phyloP scores from a whole-genome alignment of 202 grass and related monocot genomes.

The Schoenoplectus tabernaemontani region DNA sequence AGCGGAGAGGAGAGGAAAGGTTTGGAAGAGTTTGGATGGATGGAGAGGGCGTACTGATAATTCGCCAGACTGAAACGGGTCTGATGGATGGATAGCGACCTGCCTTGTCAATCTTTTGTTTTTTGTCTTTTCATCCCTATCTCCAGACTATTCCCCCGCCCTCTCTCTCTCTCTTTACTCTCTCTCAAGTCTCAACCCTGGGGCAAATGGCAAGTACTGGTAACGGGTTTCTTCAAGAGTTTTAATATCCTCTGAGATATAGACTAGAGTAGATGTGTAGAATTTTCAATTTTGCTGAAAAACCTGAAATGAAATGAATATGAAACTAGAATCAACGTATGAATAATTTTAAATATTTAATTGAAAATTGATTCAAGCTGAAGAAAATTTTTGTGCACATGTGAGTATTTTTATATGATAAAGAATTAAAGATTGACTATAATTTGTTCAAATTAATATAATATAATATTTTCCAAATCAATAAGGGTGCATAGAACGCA shows the following conservation, averaged over 20 bases:
- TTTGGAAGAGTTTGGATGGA: background rate
- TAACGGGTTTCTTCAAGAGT: background rate
- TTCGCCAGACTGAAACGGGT: conserved; percentile 24
- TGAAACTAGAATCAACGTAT: no score
- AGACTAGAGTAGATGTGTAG: background rate
- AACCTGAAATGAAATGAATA: background rate
- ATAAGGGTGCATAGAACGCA: no score
- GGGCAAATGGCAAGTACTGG: background rate
- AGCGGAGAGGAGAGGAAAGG: background rate
- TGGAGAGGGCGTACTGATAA: conserved; percentile 18
- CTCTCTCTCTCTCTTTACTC: conserved; percentile 5
- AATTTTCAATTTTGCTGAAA: background rate
- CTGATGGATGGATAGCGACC: conserved; percentile 10
- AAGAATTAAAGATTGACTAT: background rate
- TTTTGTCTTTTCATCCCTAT: conserved; percentile 20
- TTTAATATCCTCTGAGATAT: background rate
- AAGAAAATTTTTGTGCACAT: background rate
- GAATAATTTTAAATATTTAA: background rate
- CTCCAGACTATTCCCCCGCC: background rate
- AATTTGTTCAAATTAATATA: background rate
- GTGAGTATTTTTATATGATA: background rate
- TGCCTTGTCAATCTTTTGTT: conserved; percentile 12
- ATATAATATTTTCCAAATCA: no score
- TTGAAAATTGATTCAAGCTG: background rate
- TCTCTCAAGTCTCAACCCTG: background rate